Conservation (phyloP, 2,329 filamentous ascomycete genomes). For the Paracoccidioides lutzii region DNA sequence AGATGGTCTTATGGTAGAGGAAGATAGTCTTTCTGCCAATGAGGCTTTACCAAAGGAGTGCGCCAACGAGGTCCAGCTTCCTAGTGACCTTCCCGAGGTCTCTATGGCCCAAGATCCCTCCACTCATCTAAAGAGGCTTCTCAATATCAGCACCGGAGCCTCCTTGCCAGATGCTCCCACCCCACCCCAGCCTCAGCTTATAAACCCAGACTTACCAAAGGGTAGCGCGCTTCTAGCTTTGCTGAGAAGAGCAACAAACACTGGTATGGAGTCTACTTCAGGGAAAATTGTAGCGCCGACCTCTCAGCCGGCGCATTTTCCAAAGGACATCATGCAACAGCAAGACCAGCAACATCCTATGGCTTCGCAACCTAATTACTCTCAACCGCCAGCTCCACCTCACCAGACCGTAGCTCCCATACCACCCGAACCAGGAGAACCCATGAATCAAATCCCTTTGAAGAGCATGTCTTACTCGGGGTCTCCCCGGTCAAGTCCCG, state of each 20-base stretch:
- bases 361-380: neutral
- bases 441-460: constrained; percentile 32
- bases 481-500: constrained; percentile 28
- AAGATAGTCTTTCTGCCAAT: constrained; percentile 9
- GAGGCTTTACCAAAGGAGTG: constrained; percentile 11
- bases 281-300: constrained; percentile 40
- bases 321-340: neutral
- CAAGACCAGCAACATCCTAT: neutral
- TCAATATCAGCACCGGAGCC: constrained; percentile 25
- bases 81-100: constrained; percentile 31
- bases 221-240: constrained; percentile 45
- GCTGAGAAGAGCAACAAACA: constrained; percentile 32
- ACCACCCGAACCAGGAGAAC: neutral
- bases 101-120: constrained; percentile 32
- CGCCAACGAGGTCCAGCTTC: constrained; percentile 14
- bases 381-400: constrained; percentile 15
- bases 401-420: constrained; percentile 40
- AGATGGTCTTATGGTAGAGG: constrained; percentile 13
- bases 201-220: constrained; percentile 26
- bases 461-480: constrained; percentile 38
- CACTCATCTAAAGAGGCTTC: constrained; percentile 39
- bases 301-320: constrained; percentile 39
- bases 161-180: constrained; percentile 8
- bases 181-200: constrained; percentile 11
- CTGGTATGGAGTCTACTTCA: constrained; percentile 15